These are phyloP conservation scores for Dictyostelium brefeldianum DNA, from an alignment of 78 protist species.

Conservation along the genomic window DNA sequence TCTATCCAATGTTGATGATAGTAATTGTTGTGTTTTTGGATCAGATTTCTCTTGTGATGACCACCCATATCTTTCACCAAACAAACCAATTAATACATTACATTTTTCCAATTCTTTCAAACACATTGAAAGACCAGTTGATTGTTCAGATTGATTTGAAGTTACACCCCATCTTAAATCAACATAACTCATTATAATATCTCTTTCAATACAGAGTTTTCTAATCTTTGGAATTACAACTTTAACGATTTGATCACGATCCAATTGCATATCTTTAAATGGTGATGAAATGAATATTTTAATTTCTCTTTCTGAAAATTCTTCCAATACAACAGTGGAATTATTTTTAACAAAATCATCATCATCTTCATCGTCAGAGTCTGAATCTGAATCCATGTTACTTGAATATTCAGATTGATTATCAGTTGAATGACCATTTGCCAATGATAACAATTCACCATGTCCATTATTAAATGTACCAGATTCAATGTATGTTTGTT, in stretches of 20 bases:
- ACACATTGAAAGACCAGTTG: constrained; percentile 69
- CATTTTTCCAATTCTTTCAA: constrained; percentile 75
- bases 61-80: constrained; percentile 88
- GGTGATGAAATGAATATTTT: constrained; percentile 79
- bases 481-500: constrained; percentile 13
- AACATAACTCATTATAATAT: constrained; percentile 63
- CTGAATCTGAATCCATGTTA: neutral
- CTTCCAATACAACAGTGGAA: neutral
- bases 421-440: neutral
- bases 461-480: neutral
- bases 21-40: constrained; percentile 67
- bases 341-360: neutral
- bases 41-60: constrained; percentile 62
- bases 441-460: neutral
- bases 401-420: neutral
- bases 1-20: constrained; percentile 42
- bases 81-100: constrained; percentile 69
- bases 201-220: constrained; percentile 79
- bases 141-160: constrained; percentile 51
- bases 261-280: constrained; percentile 84
- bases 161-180: constrained; percentile 89
- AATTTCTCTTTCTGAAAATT: constrained; percentile 76
- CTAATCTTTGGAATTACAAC: constrained; percentile 84
- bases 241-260: constrained; percentile 83
- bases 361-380: neutral